A percentile compares a stretch with the other conserved stretches of the same genome.
These are phyloP conservation scores for Catharanthus roseus DNA, from an alignment of 257 asterid genomes.

Conservation along the genomic window DNA sequence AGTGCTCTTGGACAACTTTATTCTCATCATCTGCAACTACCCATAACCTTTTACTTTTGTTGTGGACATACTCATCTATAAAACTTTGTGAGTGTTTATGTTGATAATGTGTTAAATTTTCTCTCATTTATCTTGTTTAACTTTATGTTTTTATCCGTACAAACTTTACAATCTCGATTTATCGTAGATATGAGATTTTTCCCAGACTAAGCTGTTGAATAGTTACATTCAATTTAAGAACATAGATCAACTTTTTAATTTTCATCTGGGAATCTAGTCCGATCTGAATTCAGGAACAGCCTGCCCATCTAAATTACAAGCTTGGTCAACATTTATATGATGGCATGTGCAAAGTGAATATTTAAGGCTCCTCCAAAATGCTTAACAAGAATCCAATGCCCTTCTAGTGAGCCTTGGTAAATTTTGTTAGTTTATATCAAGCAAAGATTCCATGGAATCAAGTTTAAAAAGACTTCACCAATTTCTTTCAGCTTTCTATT, in stretches of 20 bases:
- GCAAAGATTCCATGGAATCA: background rate
- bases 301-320: background rate
- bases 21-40: background rate
- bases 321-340: background rate
- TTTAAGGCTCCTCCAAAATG: no score
- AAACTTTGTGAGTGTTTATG: background rate
- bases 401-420: background rate
- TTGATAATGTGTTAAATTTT: background rate
- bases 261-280: background rate
- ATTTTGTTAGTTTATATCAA: background rate
- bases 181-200: no score
- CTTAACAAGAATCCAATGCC: background rate
- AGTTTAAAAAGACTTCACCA: background rate
- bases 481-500: background rate
- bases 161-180: background rate
- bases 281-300: background rate
- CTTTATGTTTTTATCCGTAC: background rate
- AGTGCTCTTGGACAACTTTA: background rate
- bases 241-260: background rate
- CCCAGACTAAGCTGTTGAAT: background rate
- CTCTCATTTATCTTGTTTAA: no score
- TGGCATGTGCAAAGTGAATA: background rate
- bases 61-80: background rate
- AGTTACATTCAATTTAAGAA: background rate
- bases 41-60: background rate